Percentiles rank a stretch among this genome's conserved stretches.
Conservation (phyloP, 2,329 filamentous ascomycete genomes). For the Zymoseptoria crescenta region DNA sequence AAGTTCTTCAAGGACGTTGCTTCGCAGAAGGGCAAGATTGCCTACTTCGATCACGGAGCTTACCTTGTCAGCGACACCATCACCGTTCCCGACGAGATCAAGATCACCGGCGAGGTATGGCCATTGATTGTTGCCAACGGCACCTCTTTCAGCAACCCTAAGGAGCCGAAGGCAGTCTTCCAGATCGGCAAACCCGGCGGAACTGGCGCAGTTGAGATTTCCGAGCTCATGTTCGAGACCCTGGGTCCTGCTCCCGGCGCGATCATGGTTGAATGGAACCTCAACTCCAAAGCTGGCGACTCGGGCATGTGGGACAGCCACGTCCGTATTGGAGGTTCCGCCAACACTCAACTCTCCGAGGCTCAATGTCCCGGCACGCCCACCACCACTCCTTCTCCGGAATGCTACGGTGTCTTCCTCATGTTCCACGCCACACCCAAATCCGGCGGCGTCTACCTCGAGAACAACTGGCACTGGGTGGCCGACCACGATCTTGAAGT, state of each 20-base stretch:
- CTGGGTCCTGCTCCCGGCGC: constrained; percentile 76
- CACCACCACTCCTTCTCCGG: constrained; percentile 66
- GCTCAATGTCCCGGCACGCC: constrained; percentile 63
- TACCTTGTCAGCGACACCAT: constrained; percentile 56
- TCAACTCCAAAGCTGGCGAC: constrained; percentile 61
- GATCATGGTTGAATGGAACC: constrained; percentile 87
- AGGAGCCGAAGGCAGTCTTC: constrained; percentile 75
- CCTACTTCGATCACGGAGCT: constrained; percentile 58
- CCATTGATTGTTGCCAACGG: constrained; percentile 81
- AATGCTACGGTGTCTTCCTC: constrained; percentile 37
- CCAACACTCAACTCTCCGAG: constrained; percentile 71
- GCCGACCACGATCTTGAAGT: constrained; percentile 47
- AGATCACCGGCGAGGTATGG: constrained; percentile 88
- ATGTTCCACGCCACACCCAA: constrained; percentile 46
- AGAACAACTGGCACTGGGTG: constrained; percentile 49
- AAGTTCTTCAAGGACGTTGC: constrained; percentile 61
- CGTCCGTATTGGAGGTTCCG: constrained; percentile 80
- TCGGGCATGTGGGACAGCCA: constrained; percentile 93
- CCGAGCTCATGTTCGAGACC: constrained; percentile 78
- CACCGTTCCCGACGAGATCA: constrained; percentile 53
- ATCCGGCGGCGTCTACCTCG: constrained; percentile 61
- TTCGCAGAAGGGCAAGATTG: constrained; percentile 45
- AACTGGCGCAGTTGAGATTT: constrained; percentile 74
- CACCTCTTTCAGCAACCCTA: constrained; percentile 60
- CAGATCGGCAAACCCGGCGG: constrained; percentile 67